Percentiles rank a stretch among this genome's conserved stretches.
phyloP scores from a whole-genome alignment of 345 rosid species.

The Eucalyptus pauciflora region DNA sequence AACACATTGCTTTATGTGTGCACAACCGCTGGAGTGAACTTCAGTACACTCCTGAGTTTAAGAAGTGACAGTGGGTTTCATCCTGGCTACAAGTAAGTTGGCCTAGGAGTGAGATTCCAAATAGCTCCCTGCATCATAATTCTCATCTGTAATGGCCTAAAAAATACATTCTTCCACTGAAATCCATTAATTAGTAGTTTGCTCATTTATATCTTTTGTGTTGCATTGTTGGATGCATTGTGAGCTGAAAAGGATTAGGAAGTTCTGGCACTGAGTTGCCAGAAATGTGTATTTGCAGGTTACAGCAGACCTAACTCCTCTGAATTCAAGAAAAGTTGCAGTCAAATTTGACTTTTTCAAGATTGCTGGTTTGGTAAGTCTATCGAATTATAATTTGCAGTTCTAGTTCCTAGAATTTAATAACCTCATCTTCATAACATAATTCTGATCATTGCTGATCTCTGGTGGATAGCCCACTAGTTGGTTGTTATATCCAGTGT shows the following conservation, averaged over 20 bases:
- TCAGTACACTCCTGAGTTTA: neutral
- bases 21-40: neutral
- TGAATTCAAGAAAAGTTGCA: constrained; percentile 68
- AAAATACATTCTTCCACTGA: neutral
- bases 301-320: constrained; percentile 76
- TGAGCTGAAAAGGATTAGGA: neutral
- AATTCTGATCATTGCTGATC: neutral
- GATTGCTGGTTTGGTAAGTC: constrained; percentile 65
- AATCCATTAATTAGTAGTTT: neutral
- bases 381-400: neutral
- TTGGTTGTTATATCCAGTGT: neutral
- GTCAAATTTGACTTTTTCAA: constrained; percentile 75
- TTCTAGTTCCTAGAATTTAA: neutral
- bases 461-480: neutral
- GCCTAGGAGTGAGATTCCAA: neutral
- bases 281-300: constrained; percentile 24
- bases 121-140: neutral
- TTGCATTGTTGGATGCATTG: neutral
- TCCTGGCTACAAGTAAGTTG: neutral
- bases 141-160: neutral
- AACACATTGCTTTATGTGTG: neutral
- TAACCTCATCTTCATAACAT: neutral
- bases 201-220: neutral
- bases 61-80: neutral
- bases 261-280: neutral